These are phyloP conservation scores for Colletotrichum incanum DNA, from an alignment of 2,329 filamentous ascomycete species.

Conservation along the genomic window DNA sequence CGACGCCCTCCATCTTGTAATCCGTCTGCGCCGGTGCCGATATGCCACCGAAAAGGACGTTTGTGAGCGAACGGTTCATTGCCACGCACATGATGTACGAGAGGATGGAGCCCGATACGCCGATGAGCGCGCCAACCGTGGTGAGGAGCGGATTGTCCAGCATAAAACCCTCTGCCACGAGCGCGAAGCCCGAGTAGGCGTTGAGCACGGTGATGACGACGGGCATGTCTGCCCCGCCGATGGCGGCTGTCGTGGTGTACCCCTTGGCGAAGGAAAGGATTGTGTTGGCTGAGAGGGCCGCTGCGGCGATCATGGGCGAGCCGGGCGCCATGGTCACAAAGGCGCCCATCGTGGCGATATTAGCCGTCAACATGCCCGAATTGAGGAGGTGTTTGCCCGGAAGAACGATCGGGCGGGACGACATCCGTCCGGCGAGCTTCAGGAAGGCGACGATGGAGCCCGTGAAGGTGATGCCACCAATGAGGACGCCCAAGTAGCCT, in stretches of 20 bases:
- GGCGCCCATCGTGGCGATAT: slow-evolving; percentile 86
- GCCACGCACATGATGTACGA: slow-evolving; percentile 91
- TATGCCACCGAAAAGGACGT: slow-evolving; percentile 90
- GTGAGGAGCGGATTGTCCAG: slow-evolving; percentile 88
- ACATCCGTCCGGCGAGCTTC: slow-evolving; percentile 88
- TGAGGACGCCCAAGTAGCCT: slow-evolving; percentile 88
- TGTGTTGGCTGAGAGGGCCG: slow-evolving; percentile 83
- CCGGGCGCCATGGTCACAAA: slow-evolving; percentile 88
- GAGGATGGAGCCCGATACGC: slow-evolving; percentile 89
- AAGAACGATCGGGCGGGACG: slow-evolving; percentile 80
- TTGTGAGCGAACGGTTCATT: slow-evolving; percentile 92
- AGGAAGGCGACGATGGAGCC: slow-evolving; percentile 91
- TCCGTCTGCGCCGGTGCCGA: slow-evolving; percentile 72
- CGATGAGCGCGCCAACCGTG: slow-evolving; percentile 88
- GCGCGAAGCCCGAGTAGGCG: slow-evolving; percentile 90
- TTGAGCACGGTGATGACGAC: slow-evolving; percentile 93
- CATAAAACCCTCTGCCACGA: slow-evolving; percentile 95
- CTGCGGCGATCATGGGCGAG: slow-evolving; percentile 83
- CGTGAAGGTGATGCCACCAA: slow-evolving; percentile 91
- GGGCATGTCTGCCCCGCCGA: slow-evolving; percentile 95
- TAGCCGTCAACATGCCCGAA: slow-evolving; percentile 79
- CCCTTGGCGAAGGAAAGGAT: slow-evolving; percentile 87
- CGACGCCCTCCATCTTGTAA: slow-evolving; percentile 84
- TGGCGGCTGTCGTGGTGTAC: slow-evolving; percentile 88
- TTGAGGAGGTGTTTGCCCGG: slow-evolving; percentile 85